Percentiles rank a stretch among this genome's conserved stretches.
Conservation (phyloP, 129 eudicot genomes). For the Pulicaria dysenterica region DNA sequence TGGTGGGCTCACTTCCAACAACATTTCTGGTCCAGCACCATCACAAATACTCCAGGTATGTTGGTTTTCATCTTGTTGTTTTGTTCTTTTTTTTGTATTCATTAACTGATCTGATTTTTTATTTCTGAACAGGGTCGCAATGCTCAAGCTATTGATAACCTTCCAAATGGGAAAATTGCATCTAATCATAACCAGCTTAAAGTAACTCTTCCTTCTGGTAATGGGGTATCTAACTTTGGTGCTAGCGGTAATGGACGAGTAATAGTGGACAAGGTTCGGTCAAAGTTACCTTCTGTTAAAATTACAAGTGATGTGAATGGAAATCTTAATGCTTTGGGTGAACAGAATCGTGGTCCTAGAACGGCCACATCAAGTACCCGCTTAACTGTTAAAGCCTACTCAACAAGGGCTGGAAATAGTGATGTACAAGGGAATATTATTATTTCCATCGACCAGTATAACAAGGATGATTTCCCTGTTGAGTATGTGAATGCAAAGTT, state of each 20-base stretch:
- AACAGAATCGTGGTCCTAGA: constrained; percentile 71
- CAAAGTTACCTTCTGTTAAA: constrained; percentile 44
- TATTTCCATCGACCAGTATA: constrained; percentile 62
- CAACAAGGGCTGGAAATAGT: constrained; percentile 69
- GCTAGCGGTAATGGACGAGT: constrained; percentile 43
- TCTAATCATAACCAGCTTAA: constrained; percentile 48
- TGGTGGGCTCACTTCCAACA: constrained; percentile 40
- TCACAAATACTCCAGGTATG: constrained; percentile 55
- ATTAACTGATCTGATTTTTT: background rate
- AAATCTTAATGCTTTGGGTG: constrained; percentile 47
- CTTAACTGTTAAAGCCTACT: constrained; percentile 73
- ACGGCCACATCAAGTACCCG: constrained; percentile 48
- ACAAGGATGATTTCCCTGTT: constrained; percentile 70
- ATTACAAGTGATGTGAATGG: constrained; percentile 43
- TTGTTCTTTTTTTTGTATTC: background rate
- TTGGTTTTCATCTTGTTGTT: background rate
- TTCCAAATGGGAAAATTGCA: constrained; percentile 48
- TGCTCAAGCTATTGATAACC: constrained; percentile 45
- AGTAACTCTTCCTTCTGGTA: constrained; percentile 43
- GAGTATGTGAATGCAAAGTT: constrained; percentile 77
- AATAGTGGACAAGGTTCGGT: constrained; percentile 42
- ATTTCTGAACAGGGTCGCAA: constrained; percentile 53
- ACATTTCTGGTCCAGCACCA: constrained; percentile 45
- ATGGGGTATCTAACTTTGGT: constrained; percentile 49
- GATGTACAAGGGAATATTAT: constrained; percentile 76